Conservation (phyloP, 2,329 filamentous ascomycete genomes). For the Eurotiales sp. region DNA sequence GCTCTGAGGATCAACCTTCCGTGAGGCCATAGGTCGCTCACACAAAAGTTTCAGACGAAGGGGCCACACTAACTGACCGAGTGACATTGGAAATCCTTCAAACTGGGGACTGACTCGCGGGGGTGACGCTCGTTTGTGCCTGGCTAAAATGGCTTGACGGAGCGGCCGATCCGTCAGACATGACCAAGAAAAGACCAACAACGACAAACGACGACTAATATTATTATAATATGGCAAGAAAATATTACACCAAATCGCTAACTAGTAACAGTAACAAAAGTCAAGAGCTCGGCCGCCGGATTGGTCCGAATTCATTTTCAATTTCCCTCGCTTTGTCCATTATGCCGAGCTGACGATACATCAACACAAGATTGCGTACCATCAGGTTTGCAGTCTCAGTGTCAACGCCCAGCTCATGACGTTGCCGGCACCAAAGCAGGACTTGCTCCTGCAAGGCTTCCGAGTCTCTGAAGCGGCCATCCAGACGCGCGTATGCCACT, state of each 20-base stretch:
- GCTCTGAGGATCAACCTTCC: no score
- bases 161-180: no score
- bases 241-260: no score
- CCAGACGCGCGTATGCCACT: conserved; percentile 15
- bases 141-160: no score
- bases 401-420: conserved; percentile 2
- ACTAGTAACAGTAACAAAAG: neutral
- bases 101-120: no score
- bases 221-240: neutral
- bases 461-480: conserved; percentile 13
- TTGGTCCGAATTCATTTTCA: conserved; percentile 13
- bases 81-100: no score
- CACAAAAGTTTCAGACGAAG: no score
- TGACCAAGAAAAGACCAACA: no score
- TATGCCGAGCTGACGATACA: conserved; percentile 16
- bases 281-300: conserved; percentile 6
- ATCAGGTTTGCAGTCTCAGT: conserved; percentile 14
- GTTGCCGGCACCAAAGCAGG: conserved; percentile 14
- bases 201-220: no score
- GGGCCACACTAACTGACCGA: no score
- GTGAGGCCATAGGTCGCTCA: no score
- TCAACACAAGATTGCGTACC: conserved; percentile 13
- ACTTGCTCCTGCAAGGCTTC: conserved; percentile 13
- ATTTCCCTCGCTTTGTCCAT: conserved; percentile 17
- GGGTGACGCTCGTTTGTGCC: no score